Evolutionary conservation across 257 asterid species (phyloP).

Genomic region (Capsicum rhomboideum): DNA sequence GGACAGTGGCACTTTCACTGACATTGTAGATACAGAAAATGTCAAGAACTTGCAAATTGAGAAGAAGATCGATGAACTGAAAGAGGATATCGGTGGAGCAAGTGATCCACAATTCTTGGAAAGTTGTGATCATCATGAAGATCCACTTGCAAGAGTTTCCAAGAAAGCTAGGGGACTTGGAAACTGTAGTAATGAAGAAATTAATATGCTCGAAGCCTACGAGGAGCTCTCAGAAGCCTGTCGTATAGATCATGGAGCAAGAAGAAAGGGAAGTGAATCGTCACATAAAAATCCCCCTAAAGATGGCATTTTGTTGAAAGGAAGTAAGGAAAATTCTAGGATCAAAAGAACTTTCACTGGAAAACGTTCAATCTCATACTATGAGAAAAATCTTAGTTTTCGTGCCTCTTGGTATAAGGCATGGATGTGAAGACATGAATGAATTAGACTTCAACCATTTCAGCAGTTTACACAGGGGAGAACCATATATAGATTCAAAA

Average conservation of each 20-base stretch:
- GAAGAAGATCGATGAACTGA: background rate
- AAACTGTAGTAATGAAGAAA: background rate
- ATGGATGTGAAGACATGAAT: conserved; percentile 24
- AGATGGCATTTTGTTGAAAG: conserved; percentile 21
- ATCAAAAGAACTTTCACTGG: conserved; percentile 2
- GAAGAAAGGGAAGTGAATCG: background rate
- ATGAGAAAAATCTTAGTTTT: conserved; percentile 23
- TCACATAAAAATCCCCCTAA: conserved; percentile 5
- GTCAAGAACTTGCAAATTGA: background rate
- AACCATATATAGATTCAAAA: conserved; percentile 9
- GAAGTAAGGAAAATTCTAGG: conserved; percentile 13
- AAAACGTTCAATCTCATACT: conserved; percentile 25
- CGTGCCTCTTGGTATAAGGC: conserved; percentile 20
- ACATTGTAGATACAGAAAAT: background rate
- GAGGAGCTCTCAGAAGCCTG: background rate
- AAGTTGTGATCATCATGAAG: background rate
- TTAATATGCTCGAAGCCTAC: background rate
- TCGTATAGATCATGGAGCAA: background rate
- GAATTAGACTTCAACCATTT: conserved; percentile 23
- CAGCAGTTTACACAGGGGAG: conserved; percentile 12
- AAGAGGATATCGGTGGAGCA: background rate
- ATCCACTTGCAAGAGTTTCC: background rate
- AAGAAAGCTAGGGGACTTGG: background rate
- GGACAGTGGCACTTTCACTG: background rate
- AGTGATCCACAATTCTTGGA: background rate